These are phyloP conservation scores for Candida qinlingensis DNA, from an alignment of 805 yeast genomes.

Conservation along the genomic window DNA sequence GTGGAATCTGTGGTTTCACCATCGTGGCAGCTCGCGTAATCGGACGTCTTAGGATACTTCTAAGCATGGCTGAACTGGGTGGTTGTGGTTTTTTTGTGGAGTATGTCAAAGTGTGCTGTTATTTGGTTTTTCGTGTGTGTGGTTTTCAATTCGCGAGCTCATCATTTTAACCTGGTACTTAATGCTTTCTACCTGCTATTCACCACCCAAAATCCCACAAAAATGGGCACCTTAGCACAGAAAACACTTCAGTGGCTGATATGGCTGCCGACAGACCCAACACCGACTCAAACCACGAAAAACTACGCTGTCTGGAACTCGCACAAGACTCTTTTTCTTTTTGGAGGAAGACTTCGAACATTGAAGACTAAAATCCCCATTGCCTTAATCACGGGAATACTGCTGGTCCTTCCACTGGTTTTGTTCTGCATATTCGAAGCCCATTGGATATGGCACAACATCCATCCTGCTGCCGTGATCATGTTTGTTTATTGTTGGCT, in stretches of 20 bases:
- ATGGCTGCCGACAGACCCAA: conserved; percentile 11
- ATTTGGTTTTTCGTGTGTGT: no score
- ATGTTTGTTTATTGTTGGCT: conserved; percentile 56
- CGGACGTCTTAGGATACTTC: neutral
- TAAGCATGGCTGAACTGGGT: neutral
- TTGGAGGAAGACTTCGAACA: conserved; percentile 61
- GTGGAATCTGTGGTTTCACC: neutral
- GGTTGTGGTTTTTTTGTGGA: neutral
- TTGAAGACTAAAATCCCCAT: conserved; percentile 37
- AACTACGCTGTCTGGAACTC: conserved; percentile 42
- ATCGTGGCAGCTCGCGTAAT: neutral
- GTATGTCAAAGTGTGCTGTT: no score
- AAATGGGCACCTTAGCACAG: neutral
- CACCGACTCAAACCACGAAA: neutral
- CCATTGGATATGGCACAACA: conserved; percentile 49
- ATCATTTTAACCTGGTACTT: no score
- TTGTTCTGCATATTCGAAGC: conserved; percentile 51
- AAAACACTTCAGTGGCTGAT: conserved; percentile 21
- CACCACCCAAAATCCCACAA: no score
- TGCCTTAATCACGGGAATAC: conserved; percentile 28
- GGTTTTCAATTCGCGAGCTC: no score
- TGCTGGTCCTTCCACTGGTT: conserved; percentile 42
- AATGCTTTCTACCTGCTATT: no score
- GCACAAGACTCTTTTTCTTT: conserved; percentile 42
- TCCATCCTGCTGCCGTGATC: conserved; percentile 52